Base-by-base conservation (phyloP, 2,329 filamentous ascomycete species). In the Fusarium globosum region DNA sequence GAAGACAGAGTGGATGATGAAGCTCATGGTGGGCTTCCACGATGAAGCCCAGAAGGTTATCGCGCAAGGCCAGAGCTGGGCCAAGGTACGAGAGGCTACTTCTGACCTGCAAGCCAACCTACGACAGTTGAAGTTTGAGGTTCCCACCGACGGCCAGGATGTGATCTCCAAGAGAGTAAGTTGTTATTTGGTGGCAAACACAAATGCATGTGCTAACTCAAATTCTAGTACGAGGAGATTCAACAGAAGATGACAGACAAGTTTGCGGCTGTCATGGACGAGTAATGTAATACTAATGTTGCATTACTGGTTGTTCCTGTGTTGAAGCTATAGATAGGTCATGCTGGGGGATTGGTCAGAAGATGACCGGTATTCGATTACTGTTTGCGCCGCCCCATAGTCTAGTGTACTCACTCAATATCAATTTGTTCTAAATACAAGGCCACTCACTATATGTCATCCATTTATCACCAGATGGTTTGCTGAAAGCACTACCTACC, bases 1-100 rank as follows among this genome's bases (percentile, higher is more conserved):
- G 96, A 99, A 99, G 92, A 99, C 96, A 1, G 93, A 97, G 83
- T 99, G 96, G 92, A 98, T 99, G 96, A 99, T 99, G 96, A 98
- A 97, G 90, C 93, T 94, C 74, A 98, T 99, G 91, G 94, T 99
- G 88, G 94, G 92, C 66, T 99, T 96, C 90, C 94, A 98, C 82
- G 97, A 99, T 80, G 96, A 99, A 87, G 92, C 94, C 30, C 96
- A 98, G 83, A 98, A 98, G 90, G 95, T 94, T 12, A 90, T 99
- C 80, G 89, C 93, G 11, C 94, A 97, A 83, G 96, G 96, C 69
- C 93, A 96, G 84, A 92, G 87, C 84, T 99, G 96, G 96, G 86
- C 88, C 81, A 98, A 97, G 89, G 93, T 99, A 62, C 91, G 96
- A 76, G 96, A 99, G 79, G 91, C 93, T 39, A 99, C 96, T 18